Base-by-base conservation (phyloP, 306 rosid genomes). In the Dalbergia oliveri region DNA sequence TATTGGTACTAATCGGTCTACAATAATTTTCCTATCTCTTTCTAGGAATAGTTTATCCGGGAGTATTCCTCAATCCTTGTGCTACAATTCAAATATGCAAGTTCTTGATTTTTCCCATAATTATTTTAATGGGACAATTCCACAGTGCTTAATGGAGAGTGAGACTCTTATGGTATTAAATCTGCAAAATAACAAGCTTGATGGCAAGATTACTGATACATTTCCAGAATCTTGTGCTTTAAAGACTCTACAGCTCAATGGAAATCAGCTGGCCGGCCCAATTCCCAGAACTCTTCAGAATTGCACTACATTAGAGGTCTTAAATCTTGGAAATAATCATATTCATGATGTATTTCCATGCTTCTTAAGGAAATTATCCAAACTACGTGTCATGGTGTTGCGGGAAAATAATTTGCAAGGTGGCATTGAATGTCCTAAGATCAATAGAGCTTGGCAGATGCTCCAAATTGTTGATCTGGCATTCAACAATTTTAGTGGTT, bases 401-500 rank as follows among this genome's bases (percentile, higher is more conserved):
- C 75, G 78, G 4, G 11, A 57, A 8, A 89, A 89, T 35, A 33
- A 16, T 10, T 84, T 87, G 3, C 44, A 82, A 0, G 79, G 87
- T 31, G 3, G 1, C 16, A 23, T 87, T 81, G 79, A 14, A 50
- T 89, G 91, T 69, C 10, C 19, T 1, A 18, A 23, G 3, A 3
- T 1, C 21, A 66, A 4, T 14, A 26, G 43, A 5, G 21, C 5
- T 14, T 85, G 91, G 93, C 5, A 1, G 0, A 67, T 4, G 59
- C 89, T 88, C 66, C 89, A 84, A 64, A 86, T 90, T 54, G 6
- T 84, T 3, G 88, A 90, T 35, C 2, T 90, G 3, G 84, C 90
- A 50, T 75, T 10, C 68, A 90, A 88, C 83, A 81, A 41, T 33
- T 88, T 88, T 31, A 79, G 5, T 26, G 88, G 88, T 16, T 4